These are phyloP conservation scores for Russula griseocarnosa DNA, from an alignment of 768 basidiomycete species.

Conservation along the genomic window DNA sequence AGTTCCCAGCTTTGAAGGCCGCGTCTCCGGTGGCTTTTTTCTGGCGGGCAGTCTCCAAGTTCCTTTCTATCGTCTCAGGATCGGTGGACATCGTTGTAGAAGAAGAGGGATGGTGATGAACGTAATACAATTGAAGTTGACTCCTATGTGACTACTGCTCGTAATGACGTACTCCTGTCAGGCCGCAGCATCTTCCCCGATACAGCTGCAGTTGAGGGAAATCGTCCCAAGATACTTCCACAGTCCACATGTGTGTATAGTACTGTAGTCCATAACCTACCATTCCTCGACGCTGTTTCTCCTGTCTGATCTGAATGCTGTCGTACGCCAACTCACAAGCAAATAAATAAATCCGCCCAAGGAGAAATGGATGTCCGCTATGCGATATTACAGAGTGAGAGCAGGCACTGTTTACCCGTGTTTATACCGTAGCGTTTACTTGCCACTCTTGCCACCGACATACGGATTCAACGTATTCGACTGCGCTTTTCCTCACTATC, in stretches of 20 bases:
- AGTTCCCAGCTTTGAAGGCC: slow-evolving; percentile 63
- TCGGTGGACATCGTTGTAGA: slow-evolving; percentile 9
- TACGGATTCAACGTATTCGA: neutral
- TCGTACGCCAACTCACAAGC: too few relatives aligned
- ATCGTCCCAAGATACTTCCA: too few relatives aligned
- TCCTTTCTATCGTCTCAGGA: slow-evolving; percentile 9
- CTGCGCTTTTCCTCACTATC: neutral
- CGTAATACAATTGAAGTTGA: slow-evolving; percentile 1
- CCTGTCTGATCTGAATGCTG: neutral
- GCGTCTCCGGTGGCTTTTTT: slow-evolving; percentile 65
- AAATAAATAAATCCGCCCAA: too few relatives aligned
- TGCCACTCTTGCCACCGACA: neutral
- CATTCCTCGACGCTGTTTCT: neutral
- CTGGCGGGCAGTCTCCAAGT: slow-evolving; percentile 32
- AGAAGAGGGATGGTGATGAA: neutral
- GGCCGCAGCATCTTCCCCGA: neutral
- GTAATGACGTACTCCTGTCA: neutral
- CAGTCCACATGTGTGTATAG: neutral
- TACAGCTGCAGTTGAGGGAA: neutral
- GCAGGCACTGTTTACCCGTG: slow-evolving; percentile 1
- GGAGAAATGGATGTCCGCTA: too few relatives aligned
- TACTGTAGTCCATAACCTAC: neutral
- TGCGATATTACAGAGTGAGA: too few relatives aligned
- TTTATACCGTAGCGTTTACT: neutral
- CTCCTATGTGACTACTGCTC: neutral